These are phyloP conservation scores for Sphagnum magellanicum DNA, from an alignment of 228 moss, liverwort and hornwort species.

Conservation along the genomic window DNA sequence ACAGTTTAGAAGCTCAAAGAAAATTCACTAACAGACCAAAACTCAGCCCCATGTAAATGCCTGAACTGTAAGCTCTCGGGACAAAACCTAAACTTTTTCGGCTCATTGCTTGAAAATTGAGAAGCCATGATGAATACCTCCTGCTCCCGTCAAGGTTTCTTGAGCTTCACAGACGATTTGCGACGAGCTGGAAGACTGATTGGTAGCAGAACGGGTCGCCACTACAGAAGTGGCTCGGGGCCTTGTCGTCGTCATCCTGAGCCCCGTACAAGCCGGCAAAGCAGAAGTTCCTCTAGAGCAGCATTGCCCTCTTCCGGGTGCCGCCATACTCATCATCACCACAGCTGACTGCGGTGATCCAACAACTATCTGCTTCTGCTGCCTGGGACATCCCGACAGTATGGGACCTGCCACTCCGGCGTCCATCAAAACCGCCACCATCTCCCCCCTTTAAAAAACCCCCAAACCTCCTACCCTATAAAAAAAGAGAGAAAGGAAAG, in stretches of 20 bases:
- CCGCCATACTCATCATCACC: slow-evolving; percentile 33
- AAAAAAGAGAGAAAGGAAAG: not conserved
- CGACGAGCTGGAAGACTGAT: slow-evolving; percentile 13
- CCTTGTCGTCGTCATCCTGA: slow-evolving; percentile 31
- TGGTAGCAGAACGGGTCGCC: slow-evolving; percentile 7
- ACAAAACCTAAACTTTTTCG: slow-evolving; percentile 1
- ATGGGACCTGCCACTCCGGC: slow-evolving; percentile 25
- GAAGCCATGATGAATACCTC: slow-evolving; percentile 4
- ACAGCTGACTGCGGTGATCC: slow-evolving; percentile 36
- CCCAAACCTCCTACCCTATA: not conserved
- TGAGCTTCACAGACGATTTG: slow-evolving; percentile 50
- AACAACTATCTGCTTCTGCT: slow-evolving; percentile 21
- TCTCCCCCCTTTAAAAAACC: not conserved
- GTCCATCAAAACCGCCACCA: slow-evolving; percentile 77
- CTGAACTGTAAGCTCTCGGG: not conserved
- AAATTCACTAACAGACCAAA: too few species aligned
- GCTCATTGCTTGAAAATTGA: not conserved
- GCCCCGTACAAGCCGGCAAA: slow-evolving; percentile 60
- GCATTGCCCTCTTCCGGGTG: slow-evolving; percentile 2
- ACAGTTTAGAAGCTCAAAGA: not conserved
- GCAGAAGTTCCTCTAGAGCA: slow-evolving; percentile 12
- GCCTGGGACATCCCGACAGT: slow-evolving; percentile 30
- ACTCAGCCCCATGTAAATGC: not conserved
- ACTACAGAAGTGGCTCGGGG: slow-evolving; percentile 12
- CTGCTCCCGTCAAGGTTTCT: slow-evolving; percentile 61